Evolutionary conservation across 164 flowering plant species (phyloP).

Genomic region (Aristolochia californica): DNA sequence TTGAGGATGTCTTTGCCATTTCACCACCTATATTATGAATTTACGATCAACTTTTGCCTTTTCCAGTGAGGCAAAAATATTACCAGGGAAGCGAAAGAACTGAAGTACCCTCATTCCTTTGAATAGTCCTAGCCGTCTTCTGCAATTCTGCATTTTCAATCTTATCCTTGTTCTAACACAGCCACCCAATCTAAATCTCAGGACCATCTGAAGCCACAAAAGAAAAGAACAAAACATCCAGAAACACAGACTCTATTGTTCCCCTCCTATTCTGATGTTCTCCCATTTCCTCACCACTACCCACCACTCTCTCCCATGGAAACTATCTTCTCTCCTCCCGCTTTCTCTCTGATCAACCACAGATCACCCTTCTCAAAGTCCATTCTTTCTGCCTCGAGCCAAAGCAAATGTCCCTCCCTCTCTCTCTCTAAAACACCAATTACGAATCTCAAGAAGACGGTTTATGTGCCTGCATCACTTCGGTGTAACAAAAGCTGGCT

Average conservation of each 20-base stretch:
- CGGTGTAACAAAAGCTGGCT: slow-evolving; percentile 38
- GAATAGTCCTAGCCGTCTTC: slow-evolving; percentile 22
- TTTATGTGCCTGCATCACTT: slow-evolving; percentile 4
- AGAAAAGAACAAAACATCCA: not conserved
- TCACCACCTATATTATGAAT: not conserved
- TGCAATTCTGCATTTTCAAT: not conserved
- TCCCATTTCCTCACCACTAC: slow-evolving; percentile 3
- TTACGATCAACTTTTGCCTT: not conserved
- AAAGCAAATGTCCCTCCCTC: slow-evolving; percentile 17
- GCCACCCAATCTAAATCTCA: slow-evolving; percentile 34
- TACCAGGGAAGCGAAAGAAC: slow-evolving; percentile 4
- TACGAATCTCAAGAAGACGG: not conserved
- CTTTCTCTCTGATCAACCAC: slow-evolving; percentile 39
- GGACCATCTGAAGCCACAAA: slow-evolving; percentile 7
- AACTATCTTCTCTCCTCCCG: slow-evolving; percentile 68
- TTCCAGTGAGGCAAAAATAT: not conserved
- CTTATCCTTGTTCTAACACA: slow-evolving; percentile 25
- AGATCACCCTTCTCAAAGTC: slow-evolving; percentile 19
- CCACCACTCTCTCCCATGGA: slow-evolving; percentile 40
- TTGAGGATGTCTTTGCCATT: not conserved
- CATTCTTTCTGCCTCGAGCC: slow-evolving; percentile 16
- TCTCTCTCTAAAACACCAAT: not conserved
- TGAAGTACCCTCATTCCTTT: slow-evolving; percentile 16
- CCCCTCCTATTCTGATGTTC: slow-evolving; percentile 5
- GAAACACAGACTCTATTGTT: not conserved